Conservation (phyloP, 1,284 basidiomycete genomes). For the Sanguinoderma infundibulare region DNA sequence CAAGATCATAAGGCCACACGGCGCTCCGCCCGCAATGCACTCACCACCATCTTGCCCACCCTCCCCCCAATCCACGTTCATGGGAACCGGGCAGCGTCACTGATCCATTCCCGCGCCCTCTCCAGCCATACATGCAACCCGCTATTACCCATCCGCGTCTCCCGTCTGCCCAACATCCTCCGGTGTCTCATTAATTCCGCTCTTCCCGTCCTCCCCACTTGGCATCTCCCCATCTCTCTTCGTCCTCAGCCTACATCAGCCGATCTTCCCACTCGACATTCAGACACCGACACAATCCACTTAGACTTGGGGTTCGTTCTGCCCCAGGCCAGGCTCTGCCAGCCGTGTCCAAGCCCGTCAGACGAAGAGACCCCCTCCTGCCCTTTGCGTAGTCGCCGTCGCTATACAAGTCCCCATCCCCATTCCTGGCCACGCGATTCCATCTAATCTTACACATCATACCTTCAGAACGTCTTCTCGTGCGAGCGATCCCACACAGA, state of each 20-base stretch:
- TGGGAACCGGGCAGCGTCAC: slow-evolving; percentile 21
- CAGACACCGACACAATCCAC: slow-evolving; percentile 25
- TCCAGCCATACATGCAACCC: not conserved
- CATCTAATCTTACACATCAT: slow-evolving; percentile 14
- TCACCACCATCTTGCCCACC: slow-evolving; percentile 1
- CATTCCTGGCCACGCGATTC: not conserved
- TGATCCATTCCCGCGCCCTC: slow-evolving; percentile 3
- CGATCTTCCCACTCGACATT: slow-evolving; percentile 22
- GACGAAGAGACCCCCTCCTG: slow-evolving; percentile 13
- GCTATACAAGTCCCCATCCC: slow-evolving; percentile 7
- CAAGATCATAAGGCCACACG: slow-evolving; percentile 30
- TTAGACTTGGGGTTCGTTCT: slow-evolving; percentile 23
- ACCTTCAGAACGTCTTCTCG: slow-evolving; percentile 7
- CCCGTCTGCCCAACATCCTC: slow-evolving; percentile 5
- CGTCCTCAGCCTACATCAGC: not conserved
- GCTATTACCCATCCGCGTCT: not conserved
- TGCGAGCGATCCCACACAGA: slow-evolving; percentile 21
- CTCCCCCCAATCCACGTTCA: slow-evolving; percentile 29
- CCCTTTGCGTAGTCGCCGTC: not conserved
- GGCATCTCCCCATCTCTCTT: slow-evolving; percentile 12
- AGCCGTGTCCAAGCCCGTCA: slow-evolving; percentile 5
- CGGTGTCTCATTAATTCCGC: not conserved
- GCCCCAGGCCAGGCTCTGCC: slow-evolving; percentile 16
- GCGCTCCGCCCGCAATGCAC: slow-evolving; percentile 30
- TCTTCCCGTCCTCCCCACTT: slow-evolving; percentile 7